Evolutionary conservation across 176 grass and related monocot species (phyloP).

Genomic region (Cenchrus fungigraminus): DNA sequence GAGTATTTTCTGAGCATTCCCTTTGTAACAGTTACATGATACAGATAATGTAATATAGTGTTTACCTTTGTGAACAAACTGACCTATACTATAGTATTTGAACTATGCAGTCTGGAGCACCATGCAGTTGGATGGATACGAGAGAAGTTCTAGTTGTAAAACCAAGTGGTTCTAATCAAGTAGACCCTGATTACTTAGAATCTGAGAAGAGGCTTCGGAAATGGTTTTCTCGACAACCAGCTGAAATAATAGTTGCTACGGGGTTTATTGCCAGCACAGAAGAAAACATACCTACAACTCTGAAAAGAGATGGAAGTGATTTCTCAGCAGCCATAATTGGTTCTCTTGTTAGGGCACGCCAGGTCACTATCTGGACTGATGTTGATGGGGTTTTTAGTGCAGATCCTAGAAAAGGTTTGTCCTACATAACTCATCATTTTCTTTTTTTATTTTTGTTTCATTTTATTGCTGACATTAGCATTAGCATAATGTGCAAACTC

Average conservation of each 20-base stretch:
- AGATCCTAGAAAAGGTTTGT: slow-evolving; percentile 98
- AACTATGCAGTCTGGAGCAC: slow-evolving; percentile 69
- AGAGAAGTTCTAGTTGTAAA: slow-evolving; percentile 94
- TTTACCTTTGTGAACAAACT: slow-evolving; percentile 43
- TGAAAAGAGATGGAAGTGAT: slow-evolving; percentile 98
- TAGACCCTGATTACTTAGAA: slow-evolving; percentile 86
- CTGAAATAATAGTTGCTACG: slow-evolving; percentile 83
- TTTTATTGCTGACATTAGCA: slow-evolving; percentile 9
- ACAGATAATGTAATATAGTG: background rate
- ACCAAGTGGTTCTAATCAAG: slow-evolving; percentile 76
- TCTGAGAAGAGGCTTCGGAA: slow-evolving; percentile 84
- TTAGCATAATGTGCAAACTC: background rate
- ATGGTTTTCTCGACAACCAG: slow-evolving; percentile 76
- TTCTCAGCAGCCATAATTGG: slow-evolving; percentile 98
- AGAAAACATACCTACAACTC: slow-evolving; percentile 83
- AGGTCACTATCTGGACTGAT: slow-evolving; percentile 98
- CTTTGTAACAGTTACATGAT: slow-evolving; percentile 19
- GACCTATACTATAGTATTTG: slow-evolving; percentile 45
- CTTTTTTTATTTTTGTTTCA: background rate
- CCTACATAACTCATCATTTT: slow-evolving; percentile 1
- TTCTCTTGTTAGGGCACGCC: slow-evolving; percentile 73
- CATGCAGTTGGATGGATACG: slow-evolving; percentile 98
- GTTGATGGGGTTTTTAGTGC: slow-evolving; percentile 98
- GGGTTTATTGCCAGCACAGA: slow-evolving; percentile 92
- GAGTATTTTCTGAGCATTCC: slow-evolving; percentile 9